Evolutionary conservation across 2,329 filamentous ascomycete species (phyloP).

Genomic region (Madurella fahalii): DNA sequence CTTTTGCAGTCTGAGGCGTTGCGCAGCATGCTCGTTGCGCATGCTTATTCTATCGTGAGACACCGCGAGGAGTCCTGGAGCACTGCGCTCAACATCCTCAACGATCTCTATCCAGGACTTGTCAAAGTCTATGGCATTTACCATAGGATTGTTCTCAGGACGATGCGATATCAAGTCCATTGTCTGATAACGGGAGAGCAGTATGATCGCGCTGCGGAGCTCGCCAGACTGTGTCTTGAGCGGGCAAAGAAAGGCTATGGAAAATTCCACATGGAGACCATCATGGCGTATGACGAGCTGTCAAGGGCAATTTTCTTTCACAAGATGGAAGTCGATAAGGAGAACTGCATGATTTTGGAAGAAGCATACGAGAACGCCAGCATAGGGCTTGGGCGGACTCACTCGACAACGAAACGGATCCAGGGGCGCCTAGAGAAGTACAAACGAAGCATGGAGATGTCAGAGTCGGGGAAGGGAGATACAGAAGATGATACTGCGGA

Average conservation of each 20-base stretch:
- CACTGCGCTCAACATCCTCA: neutral
- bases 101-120: neutral
- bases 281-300: neutral
- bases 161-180: slow-evolving; percentile 1
- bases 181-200: slow-evolving; percentile 3
- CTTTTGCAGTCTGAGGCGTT: neutral
- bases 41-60: neutral
- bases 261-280: slow-evolving; percentile 4
- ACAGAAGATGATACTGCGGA: too few species aligned
- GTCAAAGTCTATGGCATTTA: neutral
- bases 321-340: neutral
- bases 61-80: neutral
- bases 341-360: neutral
- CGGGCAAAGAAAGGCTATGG: slow-evolving; percentile 7
- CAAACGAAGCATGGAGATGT: neutral
- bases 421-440: neutral
- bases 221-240: neutral
- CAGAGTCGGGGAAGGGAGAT: too few species aligned
- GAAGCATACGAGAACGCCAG: neutral
- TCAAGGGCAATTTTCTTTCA: neutral
- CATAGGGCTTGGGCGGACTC: neutral
- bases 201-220: neutral
- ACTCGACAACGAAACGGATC: neutral
- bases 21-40: neutral
- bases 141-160: neutral